Conservation (phyloP, 371 early-diverging fungal species). For the Furculomyces boomerangus region DNA sequence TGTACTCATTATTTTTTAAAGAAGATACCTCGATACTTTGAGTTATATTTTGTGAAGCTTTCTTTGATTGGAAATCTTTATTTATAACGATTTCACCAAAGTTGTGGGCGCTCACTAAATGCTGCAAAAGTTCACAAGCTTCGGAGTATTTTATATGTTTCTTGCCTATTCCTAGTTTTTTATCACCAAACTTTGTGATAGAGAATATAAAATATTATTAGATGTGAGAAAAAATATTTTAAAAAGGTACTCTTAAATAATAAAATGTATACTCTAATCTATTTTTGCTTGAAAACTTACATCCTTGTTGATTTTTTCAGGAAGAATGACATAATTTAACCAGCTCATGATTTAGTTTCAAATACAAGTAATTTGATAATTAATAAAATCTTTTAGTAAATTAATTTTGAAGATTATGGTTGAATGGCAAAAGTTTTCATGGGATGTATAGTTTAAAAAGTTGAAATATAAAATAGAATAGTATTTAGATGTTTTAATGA, state of each 20-base stretch:
- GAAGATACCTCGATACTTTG: not conserved
- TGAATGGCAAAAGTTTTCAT: too few relatives aligned
- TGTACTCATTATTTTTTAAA: not conserved
- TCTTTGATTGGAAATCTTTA: not conserved
- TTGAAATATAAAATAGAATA: too few relatives aligned
- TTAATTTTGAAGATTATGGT: too few relatives aligned
- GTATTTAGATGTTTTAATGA: too few relatives aligned
- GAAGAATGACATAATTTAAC: not conserved
- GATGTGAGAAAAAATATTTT: too few relatives aligned
- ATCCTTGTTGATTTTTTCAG: not conserved
- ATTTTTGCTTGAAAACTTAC: not conserved
- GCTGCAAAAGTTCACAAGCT: conserved; percentile 1
- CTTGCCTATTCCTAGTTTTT: not conserved
- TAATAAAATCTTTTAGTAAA: too few relatives aligned
- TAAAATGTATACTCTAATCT: not conserved
- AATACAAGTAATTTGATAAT: not conserved
- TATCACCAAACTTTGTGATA: not conserved
- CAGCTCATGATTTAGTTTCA: not conserved
- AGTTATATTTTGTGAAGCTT: not conserved
- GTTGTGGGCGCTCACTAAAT: not conserved
- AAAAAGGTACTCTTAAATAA: too few relatives aligned
- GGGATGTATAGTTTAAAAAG: too few relatives aligned
- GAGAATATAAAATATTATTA: too few relatives aligned
- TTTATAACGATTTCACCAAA: not conserved
- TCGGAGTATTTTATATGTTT: not conserved